Percentiles rank a stretch among this genome's conserved stretches.
Evolutionary conservation across 2,329 filamentous ascomycete species (phyloP).

Genomic region (Lecanicillium sp.): DNA sequence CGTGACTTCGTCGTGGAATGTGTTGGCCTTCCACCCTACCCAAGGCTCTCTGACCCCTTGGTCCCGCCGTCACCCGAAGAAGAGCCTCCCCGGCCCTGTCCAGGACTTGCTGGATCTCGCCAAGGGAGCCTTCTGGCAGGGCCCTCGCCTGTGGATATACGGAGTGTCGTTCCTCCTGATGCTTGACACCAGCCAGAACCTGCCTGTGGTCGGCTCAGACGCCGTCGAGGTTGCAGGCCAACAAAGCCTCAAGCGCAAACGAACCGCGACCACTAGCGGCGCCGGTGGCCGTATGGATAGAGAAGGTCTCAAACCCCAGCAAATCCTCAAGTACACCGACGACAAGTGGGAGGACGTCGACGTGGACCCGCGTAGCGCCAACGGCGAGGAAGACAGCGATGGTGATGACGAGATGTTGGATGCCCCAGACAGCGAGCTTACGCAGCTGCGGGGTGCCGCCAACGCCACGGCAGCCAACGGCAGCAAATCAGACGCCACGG

Average conservation of each 20-base stretch:
- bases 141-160: constrained; percentile 75
- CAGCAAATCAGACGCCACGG: constrained; percentile 10
- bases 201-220: constrained; percentile 30
- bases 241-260: constrained; percentile 46
- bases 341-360: constrained; percentile 32
- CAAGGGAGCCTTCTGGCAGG: constrained; percentile 81
- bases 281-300: constrained; percentile 46
- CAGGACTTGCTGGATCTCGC: constrained; percentile 68
- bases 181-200: constrained; percentile 74
- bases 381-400: constrained; percentile 24
- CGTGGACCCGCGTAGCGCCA: constrained; percentile 29
- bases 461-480: constrained; percentile 15
- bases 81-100: constrained; percentile 66
- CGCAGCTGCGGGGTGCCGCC: constrained; percentile 20
- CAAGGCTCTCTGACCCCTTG: constrained; percentile 72
- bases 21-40: constrained; percentile 75
- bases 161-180: constrained; percentile 83
- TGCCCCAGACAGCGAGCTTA: constrained; percentile 22
- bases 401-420: constrained; percentile 31
- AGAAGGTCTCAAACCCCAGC: constrained; percentile 35
- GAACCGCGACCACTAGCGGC: constrained; percentile 37
- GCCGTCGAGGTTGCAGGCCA: constrained; percentile 17
- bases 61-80: constrained; percentile 76
- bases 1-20: constrained; percentile 49
- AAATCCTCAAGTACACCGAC: constrained; percentile 32